Base-by-base conservation (phyloP, 352 stramenopile genomes). In the Blastocystis sp. region DNA sequence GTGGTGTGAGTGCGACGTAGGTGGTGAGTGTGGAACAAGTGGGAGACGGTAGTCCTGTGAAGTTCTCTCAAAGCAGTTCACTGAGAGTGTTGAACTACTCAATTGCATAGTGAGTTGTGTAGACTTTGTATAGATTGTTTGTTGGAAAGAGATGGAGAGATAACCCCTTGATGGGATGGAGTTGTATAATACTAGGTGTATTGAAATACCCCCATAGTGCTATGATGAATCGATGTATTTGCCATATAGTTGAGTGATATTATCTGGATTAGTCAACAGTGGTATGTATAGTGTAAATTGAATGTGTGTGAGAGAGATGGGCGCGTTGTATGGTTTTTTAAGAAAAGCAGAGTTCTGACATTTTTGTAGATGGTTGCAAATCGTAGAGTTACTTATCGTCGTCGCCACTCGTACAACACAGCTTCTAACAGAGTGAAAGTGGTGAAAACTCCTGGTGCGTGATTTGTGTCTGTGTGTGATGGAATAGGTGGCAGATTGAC, bases 401-500 rank as follows among this genome's bases (percentile, higher is more conserved):
- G 95, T 92, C 94, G 96, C 87, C 96, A 98, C 93, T 96, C 95
- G 91, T 99, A 99, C 93, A 94, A 95, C 90, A 98, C 96, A 91
- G 92, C 92, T 91, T 97, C 94, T 34, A 98, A 98, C 92, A 93
- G 93, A 90, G 94, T 97, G 90, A 94, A 94, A 90, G 93, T 94
- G 69, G 94, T 98, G 69, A 97, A 97, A 93, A 98, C 96, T 54
- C 97, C 97, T 61, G 97, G 97, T 95, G 93, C 66, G 91, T 92
- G 4, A 18, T 54, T 50, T 41, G n/a, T 63, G 23, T 3, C 29
- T 11, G n/a, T 1, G 18, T 13, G 3, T 54, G 11, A 82, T 39
- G 43, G 8, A 41, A 29, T 88, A 95, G 93, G 93, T 93, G 96
- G 95, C 89, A 94, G 93, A 90, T 92, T 98, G 29, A 93, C 97